phyloP scores from a whole-genome alignment of 306 rosid species.

The Trichosanthes cucumerina region DNA sequence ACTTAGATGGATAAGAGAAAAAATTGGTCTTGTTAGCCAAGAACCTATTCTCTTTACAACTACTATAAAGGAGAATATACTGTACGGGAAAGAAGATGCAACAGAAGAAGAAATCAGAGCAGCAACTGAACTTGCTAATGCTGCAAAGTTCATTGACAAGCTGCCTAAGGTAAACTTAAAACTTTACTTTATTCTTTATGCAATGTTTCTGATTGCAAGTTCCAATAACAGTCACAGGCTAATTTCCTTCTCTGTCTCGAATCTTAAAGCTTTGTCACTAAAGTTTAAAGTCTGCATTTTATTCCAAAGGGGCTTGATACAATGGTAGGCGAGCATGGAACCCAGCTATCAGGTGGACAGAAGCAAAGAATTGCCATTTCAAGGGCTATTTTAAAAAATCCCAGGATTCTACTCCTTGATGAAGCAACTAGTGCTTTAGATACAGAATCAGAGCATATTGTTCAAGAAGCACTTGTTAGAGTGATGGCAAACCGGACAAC shows the following conservation, averaged over 20 bases:
- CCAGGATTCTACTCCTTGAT: constrained; percentile 77
- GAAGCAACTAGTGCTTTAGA: constrained; percentile 94
- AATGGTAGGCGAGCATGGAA: constrained; percentile 78
- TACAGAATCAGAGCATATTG: constrained; percentile 82
- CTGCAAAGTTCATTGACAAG: constrained; percentile 70
- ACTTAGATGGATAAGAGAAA: constrained; percentile 63
- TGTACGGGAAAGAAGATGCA: constrained; percentile 77
- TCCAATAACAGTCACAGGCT: background rate
- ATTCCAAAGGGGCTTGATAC: constrained; percentile 64
- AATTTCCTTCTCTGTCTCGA: background rate
- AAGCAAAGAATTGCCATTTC: constrained; percentile 96
- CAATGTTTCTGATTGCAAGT: background rate
- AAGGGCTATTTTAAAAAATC: constrained; percentile 85
- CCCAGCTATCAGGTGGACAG: constrained; percentile 92
- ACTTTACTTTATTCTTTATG: background rate
- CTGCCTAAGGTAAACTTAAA: constrained; percentile 39
- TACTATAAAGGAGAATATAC: constrained; percentile 56
- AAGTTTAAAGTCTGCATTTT: background rate
- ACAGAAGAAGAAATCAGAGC: constrained; percentile 49
- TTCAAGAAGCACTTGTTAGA: constrained; percentile 67
- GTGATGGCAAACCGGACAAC: constrained; percentile 69
- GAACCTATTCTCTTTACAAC: constrained; percentile 66
- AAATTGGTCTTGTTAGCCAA: constrained; percentile 81
- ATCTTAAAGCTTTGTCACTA: background rate
- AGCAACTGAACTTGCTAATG: constrained; percentile 72